Evolutionary conservation across 768 basidiomycete genomes (phyloP).

Genomic region (Trametopsis cervina): DNA sequence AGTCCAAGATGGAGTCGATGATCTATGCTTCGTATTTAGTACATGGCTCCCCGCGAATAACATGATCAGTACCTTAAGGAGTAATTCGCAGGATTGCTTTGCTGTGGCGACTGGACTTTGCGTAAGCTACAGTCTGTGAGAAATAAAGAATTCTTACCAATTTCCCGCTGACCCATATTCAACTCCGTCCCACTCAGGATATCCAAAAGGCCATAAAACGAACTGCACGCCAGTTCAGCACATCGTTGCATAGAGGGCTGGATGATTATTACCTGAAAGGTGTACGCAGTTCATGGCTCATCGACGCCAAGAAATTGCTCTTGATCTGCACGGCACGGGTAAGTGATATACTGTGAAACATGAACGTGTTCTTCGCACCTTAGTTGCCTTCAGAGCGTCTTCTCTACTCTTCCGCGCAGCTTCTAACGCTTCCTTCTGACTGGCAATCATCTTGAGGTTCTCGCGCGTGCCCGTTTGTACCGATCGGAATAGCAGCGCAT

Average conservation of each 20-base stretch:
- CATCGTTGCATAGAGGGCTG: background rate
- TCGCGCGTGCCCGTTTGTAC: constrained; percentile 69
- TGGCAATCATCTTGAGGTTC: constrained; percentile 73
- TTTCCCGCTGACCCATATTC: constrained; percentile 62
- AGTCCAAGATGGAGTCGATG: constrained; percentile 74
- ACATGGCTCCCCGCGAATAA: background rate
- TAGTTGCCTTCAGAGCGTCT: constrained; percentile 68
- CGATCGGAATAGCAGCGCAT: constrained; percentile 67
- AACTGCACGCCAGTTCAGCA: constrained; percentile 30
- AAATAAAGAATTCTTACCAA: constrained; percentile 34
- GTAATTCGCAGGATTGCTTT: constrained; percentile 69
- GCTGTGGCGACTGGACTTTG: constrained; percentile 56
- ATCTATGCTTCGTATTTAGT: constrained; percentile 36
- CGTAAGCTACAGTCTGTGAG: constrained; percentile 4
- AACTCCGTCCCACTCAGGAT: constrained; percentile 67
- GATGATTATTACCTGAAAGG: constrained; percentile 52
- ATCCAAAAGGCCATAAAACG: constrained; percentile 72
- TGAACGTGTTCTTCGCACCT: constrained; percentile 31
- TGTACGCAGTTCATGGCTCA: constrained; percentile 74
- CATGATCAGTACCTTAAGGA: constrained; percentile 45
- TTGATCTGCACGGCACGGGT: constrained; percentile 45
- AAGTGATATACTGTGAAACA: background rate
- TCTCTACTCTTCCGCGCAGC: constrained; percentile 64
- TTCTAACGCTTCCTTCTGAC: constrained; percentile 62
- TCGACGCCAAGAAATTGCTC: constrained; percentile 68